Evolutionary conservation across 768 basidiomycete species (phyloP).

Genomic region (Filobasidium wieringae): DNA sequence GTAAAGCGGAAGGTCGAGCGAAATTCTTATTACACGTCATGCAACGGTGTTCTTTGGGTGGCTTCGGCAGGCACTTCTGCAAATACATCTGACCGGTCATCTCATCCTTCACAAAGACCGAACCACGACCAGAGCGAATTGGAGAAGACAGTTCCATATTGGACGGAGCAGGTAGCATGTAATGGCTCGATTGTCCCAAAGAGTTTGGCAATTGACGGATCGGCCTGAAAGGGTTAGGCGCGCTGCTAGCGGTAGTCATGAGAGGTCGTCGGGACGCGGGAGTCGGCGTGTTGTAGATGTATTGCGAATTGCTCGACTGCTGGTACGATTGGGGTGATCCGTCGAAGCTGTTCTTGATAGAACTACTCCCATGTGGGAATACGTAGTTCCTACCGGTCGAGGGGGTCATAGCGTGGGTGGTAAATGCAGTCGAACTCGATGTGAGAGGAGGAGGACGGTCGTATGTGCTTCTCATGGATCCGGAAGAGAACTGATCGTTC

Average conservation of each 20-base stretch:
- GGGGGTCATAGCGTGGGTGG: neutral
- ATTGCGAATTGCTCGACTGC: neutral
- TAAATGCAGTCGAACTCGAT: neutral
- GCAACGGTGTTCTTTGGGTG: neutral
- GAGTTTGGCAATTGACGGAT: neutral
- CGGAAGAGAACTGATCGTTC: neutral
- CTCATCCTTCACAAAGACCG: neutral
- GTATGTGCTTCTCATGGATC: neutral
- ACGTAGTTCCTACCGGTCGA: neutral
- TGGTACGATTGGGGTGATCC: neutral
- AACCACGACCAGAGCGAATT: neutral
- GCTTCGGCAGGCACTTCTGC: too few species aligned
- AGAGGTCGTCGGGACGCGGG: neutral
- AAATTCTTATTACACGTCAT: conserved; percentile 29
- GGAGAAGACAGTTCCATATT: neutral
- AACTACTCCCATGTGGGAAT: neutral
- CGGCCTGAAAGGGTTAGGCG: neutral
- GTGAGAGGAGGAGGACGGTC: neutral
- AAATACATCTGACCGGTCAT: too few species aligned
- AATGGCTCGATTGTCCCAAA: neutral
- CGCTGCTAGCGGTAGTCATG: neutral
- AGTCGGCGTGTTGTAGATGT: neutral
- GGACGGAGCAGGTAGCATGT: neutral
- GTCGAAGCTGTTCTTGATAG: neutral
- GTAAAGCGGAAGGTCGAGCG: conserved; percentile 30